These are phyloP conservation scores for Quercus wislizeni DNA, from an alignment of 306 rosid genomes.

Conservation along the genomic window DNA sequence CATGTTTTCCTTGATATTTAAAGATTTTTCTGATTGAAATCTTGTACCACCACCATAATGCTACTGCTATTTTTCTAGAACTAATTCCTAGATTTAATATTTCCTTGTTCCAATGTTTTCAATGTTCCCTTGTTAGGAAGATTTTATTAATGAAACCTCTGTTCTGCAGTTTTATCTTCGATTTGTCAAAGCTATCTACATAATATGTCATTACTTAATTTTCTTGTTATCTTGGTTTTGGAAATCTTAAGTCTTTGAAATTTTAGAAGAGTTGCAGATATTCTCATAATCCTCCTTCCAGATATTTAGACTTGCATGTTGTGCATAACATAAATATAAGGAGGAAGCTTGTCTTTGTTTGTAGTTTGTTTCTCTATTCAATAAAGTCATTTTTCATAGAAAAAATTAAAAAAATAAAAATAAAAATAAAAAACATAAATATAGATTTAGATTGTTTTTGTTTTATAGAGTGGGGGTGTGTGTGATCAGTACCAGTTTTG, in stretches of 20 bases:
- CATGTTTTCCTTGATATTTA: background rate
- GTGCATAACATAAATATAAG: background rate
- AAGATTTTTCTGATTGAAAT: background rate
- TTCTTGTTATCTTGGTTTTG: background rate
- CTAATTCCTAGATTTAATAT: background rate
- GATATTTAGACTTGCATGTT: background rate
- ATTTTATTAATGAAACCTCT: background rate
- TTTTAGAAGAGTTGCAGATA: background rate
- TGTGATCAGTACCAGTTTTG: background rate
- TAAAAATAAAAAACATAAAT: no score
- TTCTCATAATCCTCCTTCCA: background rate
- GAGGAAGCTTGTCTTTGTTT: no score
- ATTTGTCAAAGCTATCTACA: background rate
- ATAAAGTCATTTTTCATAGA: no score
- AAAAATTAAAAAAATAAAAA: no score
- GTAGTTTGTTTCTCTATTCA: no score
- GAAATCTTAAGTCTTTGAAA: background rate
- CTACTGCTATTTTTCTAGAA: background rate
- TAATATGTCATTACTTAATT: background rate
- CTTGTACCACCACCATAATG: background rate
- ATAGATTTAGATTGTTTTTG: no score
- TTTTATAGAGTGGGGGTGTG: background rate
- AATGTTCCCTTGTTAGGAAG: no score
- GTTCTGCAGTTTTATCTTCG: background rate
- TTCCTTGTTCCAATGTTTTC: background rate